phyloP scores from a whole-genome alignment of 1,139 yeast species.

The Saccharomyces hybrid region DNA sequence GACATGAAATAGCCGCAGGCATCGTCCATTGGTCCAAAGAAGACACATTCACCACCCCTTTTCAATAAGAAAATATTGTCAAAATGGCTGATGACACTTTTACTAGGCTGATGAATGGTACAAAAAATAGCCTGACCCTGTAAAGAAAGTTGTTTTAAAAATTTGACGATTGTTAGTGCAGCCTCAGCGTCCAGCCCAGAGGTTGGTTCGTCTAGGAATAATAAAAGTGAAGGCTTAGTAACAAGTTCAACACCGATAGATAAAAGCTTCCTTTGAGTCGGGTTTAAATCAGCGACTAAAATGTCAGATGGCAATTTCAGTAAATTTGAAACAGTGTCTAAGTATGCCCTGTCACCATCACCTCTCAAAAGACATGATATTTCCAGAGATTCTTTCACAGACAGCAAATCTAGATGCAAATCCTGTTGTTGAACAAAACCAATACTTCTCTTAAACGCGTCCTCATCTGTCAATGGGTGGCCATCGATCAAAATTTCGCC shows the following conservation, averaged over 20 bases:
- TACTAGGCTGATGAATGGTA: conserved; percentile 41
- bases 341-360: conserved; percentile 41
- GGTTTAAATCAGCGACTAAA: conserved; percentile 45
- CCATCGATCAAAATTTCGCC: conserved; percentile 53
- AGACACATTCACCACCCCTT: conserved; percentile 40
- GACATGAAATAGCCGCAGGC: conserved; percentile 38
- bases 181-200: conserved; percentile 46
- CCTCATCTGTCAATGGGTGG: conserved; percentile 35
- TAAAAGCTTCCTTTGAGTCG: conserved; percentile 36
- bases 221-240: conserved; percentile 41
- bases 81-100: conserved; percentile 31
- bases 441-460: conserved; percentile 43
- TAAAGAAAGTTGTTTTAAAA: conserved; percentile 37
- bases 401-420: conserved; percentile 42
- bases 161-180: conserved; percentile 41
- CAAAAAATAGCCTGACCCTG: conserved; percentile 44
- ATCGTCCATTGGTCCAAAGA: conserved; percentile 34
- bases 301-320: conserved; percentile 29
- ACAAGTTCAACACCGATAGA: conserved; percentile 48
- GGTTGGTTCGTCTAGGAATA: conserved; percentile 44
- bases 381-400: conserved; percentile 46
- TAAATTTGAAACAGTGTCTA: conserved; percentile 41
- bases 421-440: conserved; percentile 59
- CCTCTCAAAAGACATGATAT: conserved; percentile 47
- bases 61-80: conserved; percentile 38